Evolutionary conservation across 805 yeast genomes (phyloP).

Genomic region (Saccharomyces jurei): DNA sequence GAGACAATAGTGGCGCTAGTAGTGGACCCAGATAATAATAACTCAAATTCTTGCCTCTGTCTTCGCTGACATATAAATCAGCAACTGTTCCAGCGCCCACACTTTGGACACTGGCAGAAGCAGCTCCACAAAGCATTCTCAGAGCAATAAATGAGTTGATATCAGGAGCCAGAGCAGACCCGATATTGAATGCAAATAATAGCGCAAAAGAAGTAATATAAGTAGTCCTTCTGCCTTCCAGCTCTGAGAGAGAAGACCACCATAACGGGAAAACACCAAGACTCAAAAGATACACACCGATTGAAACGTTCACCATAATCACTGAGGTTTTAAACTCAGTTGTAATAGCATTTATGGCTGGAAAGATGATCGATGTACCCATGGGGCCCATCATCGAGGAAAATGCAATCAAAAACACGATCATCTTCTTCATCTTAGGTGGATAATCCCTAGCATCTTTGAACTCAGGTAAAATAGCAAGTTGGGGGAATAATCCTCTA

Average conservation of each 20-base stretch:
- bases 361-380: slow-evolving; percentile 79
- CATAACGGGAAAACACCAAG: slow-evolving; percentile 77
- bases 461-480: slow-evolving; percentile 58
- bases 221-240: slow-evolving; percentile 65
- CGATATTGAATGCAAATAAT: slow-evolving; percentile 60
- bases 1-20: slow-evolving; percentile 72
- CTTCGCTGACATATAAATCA: slow-evolving; percentile 57
- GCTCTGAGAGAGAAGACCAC: slow-evolving; percentile 81
- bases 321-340: slow-evolving; percentile 47
- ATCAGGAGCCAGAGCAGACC: slow-evolving; percentile 57
- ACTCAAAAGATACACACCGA: slow-evolving; percentile 67
- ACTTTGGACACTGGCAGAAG: slow-evolving; percentile 78
- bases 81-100: slow-evolving; percentile 86
- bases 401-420: slow-evolving; percentile 58
- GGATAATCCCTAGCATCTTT: slow-evolving; percentile 65
- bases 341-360: slow-evolving; percentile 60
- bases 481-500: slow-evolving; percentile 48
- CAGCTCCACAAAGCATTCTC: slow-evolving; percentile 68
- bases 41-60: slow-evolving; percentile 76
- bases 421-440: slow-evolving; percentile 36
- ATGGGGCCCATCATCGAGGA: slow-evolving; percentile 80
- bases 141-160: slow-evolving; percentile 59
- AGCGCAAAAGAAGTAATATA: slow-evolving; percentile 60
- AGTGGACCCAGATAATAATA: slow-evolving; percentile 72
- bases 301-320: slow-evolving; percentile 62